Evolutionary conservation across 139 green algal genomes (phyloP).

Genomic region (Desmodesmus armatus): DNA sequence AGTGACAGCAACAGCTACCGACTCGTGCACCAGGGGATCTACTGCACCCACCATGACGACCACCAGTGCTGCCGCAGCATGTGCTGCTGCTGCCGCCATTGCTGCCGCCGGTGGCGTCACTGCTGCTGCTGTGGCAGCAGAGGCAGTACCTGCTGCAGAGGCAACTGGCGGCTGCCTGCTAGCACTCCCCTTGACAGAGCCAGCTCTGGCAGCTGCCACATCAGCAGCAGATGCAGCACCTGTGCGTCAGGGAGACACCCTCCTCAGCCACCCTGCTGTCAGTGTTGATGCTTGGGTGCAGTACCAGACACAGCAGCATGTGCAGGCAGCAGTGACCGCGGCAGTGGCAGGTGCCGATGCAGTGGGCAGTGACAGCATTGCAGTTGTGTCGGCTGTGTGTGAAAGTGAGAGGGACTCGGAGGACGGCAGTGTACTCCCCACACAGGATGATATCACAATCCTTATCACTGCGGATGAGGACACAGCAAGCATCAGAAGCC

Average conservation of each 20-base stretch:
- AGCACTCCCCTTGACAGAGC: constrained; percentile 11
- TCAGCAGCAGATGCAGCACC: constrained; percentile 4
- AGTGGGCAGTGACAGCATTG: neutral
- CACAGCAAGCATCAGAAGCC: neutral
- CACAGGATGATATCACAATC: too few species aligned
- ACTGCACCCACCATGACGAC: neutral
- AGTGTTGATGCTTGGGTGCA: constrained; percentile 22
- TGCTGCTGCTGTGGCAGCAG: neutral
- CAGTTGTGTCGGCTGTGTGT: neutral
- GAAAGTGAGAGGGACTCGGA: too few species aligned
- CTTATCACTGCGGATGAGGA: too few species aligned
- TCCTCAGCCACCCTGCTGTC: neutral
- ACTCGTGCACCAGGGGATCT: neutral
- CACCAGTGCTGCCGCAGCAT: neutral
- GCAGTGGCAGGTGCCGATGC: neutral
- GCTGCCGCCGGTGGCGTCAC: neutral
- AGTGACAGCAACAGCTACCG: neutral
- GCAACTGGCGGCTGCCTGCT: neutral
- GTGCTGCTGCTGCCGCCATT: neutral
- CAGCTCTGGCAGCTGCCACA: constrained; percentile 21
- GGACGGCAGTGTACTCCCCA: too few species aligned
- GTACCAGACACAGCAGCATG: constrained; percentile 14
- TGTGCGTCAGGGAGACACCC: neutral
- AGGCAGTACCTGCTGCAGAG: neutral
- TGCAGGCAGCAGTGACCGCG: neutral